phyloP scores from a whole-genome alignment of 169 alveolate genomes.

The Eimeria sp. region DNA sequence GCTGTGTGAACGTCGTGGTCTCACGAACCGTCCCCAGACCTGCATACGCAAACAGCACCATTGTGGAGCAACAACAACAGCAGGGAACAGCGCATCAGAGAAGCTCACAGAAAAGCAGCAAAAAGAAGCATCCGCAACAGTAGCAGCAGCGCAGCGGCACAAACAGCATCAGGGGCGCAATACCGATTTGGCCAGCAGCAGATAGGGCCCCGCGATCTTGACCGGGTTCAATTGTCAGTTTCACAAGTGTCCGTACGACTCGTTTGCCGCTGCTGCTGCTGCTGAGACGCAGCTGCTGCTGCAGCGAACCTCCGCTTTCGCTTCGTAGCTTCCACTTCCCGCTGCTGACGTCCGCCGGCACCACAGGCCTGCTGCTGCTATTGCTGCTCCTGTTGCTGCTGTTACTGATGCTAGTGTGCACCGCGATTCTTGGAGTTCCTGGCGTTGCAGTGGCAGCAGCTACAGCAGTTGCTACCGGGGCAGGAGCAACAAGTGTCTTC shows the following conservation, averaged over 20 bases:
- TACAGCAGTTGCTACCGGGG: background rate
- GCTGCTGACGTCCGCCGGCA: background rate
- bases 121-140: background rate
- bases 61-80: constrained; percentile 10
- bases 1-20: background rate
- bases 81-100: background rate
- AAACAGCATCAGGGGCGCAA: background rate
- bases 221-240: background rate
- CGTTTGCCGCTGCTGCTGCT: constrained; percentile 48
- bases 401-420: background rate
- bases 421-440: background rate
- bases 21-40: background rate
- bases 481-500: background rate
- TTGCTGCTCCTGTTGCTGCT: constrained; percentile 59
- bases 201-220: background rate
- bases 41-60: background rate
- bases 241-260: constrained; percentile 24
- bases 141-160: constrained; percentile 37
- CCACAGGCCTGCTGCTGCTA: constrained; percentile 9
- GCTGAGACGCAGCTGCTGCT: constrained; percentile 28
- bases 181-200: background rate
- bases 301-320: constrained; percentile 20
- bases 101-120: background rate
- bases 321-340: background rate
- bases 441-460: background rate